phyloP scores from a whole-genome alignment of 495 filamentous ascomycete species.

The Neurospora sp. region DNA sequence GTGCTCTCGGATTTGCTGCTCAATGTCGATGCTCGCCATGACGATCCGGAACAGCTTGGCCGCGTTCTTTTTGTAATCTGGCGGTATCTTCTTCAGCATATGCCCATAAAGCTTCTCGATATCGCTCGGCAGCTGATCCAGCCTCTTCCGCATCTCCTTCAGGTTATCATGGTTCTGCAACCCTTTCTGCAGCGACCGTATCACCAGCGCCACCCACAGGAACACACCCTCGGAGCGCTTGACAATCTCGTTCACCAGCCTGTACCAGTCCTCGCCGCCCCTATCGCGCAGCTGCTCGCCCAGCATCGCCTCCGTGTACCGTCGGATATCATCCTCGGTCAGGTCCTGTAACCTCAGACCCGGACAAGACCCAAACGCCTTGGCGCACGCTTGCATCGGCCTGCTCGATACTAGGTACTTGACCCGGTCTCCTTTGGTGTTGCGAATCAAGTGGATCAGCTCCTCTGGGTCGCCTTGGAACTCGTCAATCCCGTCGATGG shows the following conservation, averaged over 20 bases:
- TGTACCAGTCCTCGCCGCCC: neutral
- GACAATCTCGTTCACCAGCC: neutral
- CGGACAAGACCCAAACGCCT: neutral
- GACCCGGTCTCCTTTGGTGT: neutral
- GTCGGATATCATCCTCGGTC: neutral
- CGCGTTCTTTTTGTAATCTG: neutral
- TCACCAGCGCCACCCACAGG: neutral
- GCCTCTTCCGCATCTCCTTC: neutral
- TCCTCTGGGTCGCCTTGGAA: constrained; percentile 17
- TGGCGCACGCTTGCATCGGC: neutral
- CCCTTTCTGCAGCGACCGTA: neutral
- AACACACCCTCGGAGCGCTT: neutral
- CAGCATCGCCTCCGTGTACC: neutral
- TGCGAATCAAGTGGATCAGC: constrained; percentile 7
- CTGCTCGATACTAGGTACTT: neutral
- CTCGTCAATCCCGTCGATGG: constrained; percentile 40
- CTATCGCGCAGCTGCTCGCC: neutral
- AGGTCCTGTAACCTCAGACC: neutral
- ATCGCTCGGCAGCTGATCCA: neutral
- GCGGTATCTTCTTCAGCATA: neutral
- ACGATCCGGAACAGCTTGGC: neutral
- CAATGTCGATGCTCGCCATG: neutral
- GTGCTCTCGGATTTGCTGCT: neutral
- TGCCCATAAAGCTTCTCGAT: neutral
- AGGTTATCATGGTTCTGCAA: neutral